These are phyloP conservation scores for Spencermartinsiella ligniputridi DNA, from an alignment of 1,139 yeast genomes.

Conservation along the genomic window DNA sequence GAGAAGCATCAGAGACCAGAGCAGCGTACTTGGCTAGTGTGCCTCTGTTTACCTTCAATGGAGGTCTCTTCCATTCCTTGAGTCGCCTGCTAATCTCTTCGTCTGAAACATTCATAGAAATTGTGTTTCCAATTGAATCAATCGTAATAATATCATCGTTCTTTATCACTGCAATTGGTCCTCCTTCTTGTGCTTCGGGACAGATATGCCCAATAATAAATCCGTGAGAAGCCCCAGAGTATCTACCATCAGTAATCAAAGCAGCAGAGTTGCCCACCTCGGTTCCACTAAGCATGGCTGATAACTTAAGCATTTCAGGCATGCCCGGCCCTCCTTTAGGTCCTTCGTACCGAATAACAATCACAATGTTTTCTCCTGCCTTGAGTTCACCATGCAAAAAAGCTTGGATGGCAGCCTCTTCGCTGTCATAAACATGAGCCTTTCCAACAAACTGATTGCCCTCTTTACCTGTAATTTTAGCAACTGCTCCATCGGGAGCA, in stretches of 20 bases:
- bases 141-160: constrained; percentile 81
- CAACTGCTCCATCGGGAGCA: constrained; percentile 92
- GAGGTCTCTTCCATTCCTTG: constrained; percentile 65
- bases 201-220: constrained; percentile 89
- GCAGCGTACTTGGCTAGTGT: constrained; percentile 71
- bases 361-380: constrained; percentile 87
- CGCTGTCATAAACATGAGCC: constrained; percentile 78
- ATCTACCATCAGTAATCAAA: constrained; percentile 85
- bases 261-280: constrained; percentile 91
- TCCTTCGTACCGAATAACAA: constrained; percentile 86
- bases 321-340: constrained; percentile 97
- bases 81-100: constrained; percentile 63
- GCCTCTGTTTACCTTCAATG: constrained; percentile 78
- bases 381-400: constrained; percentile 79
- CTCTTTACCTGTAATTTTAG: constrained; percentile 91
- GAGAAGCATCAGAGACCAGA: constrained; percentile 78
- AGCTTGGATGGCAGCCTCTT: constrained; percentile 67
- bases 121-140: constrained; percentile 76
- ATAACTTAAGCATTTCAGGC: constrained; percentile 96
- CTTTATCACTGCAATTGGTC: constrained; percentile 82
- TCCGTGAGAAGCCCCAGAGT: constrained; percentile 92
- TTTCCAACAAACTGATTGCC: constrained; percentile 84
- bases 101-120: constrained; percentile 66
- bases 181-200: constrained; percentile 92
- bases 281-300: constrained; percentile 91